These are phyloP conservation scores for Phytomonas sp. DNA, from an alignment of 208 protist species.

Conservation along the genomic window DNA sequence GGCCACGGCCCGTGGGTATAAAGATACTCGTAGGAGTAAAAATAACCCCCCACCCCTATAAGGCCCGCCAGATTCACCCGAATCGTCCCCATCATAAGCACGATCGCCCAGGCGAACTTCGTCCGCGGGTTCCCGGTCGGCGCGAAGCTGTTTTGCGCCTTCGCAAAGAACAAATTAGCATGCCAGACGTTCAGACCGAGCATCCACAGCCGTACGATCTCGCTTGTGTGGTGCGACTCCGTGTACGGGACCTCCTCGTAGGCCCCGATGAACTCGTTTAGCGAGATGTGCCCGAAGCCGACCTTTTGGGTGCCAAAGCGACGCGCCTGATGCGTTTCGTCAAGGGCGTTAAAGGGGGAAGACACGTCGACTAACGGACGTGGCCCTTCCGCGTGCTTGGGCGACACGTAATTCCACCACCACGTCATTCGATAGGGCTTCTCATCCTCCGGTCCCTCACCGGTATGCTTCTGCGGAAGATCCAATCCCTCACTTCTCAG, in stretches of 20 bases:
- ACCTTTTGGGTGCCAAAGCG: slow-evolving; percentile 62
- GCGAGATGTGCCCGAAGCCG: slow-evolving; percentile 40
- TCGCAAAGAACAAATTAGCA: slow-evolving; percentile 44
- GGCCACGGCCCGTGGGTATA: slow-evolving; percentile 70
- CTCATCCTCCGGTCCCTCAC: slow-evolving; percentile 21
- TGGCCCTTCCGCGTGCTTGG: slow-evolving; percentile 19
- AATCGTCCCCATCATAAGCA: slow-evolving; percentile 34
- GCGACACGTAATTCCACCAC: slow-evolving; percentile 54
- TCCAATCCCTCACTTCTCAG: slow-evolving; percentile 52
- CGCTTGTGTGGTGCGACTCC: slow-evolving; percentile 60
- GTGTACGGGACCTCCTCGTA: slow-evolving; percentile 80
- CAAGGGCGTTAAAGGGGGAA: slow-evolving; percentile 59
- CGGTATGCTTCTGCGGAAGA: slow-evolving; percentile 17
- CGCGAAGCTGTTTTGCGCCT: slow-evolving; percentile 28
- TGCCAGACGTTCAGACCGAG: slow-evolving; percentile 51
- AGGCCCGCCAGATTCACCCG: slow-evolving; percentile 62
- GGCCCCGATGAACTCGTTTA: slow-evolving; percentile 62
- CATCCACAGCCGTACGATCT: slow-evolving; percentile 64
- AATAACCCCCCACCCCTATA: slow-evolving; percentile 70
- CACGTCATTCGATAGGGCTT: slow-evolving; percentile 45
- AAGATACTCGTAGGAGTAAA: slow-evolving; percentile 84
- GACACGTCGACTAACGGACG: slow-evolving; percentile 70
- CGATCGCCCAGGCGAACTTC: slow-evolving; percentile 52
- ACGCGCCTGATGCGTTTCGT: slow-evolving; percentile 73
- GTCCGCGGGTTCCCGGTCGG: slow-evolving; percentile 50